phyloP scores from a whole-genome alignment of 2,329 filamentous ascomycete genomes.

The Pseudocercospora crystallina region DNA sequence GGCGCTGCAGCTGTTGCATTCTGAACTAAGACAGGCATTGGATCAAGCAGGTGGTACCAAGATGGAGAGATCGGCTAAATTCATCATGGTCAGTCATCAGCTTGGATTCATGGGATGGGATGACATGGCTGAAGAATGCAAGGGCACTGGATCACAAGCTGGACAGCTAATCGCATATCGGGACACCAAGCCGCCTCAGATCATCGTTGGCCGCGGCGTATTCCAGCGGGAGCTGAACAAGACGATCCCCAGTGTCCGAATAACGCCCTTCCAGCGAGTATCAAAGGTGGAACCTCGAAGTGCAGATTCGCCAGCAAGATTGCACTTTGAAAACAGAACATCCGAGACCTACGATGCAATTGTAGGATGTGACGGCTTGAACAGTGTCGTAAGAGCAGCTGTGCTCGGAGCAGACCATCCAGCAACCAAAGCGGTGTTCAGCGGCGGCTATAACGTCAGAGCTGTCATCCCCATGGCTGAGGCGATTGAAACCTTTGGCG shows the following conservation, averaged over 20 bases:
- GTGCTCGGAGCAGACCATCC: conserved; percentile 5
- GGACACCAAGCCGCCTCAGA: neutral
- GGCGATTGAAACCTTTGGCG: conserved; percentile 7
- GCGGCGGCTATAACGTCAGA: conserved; percentile 9
- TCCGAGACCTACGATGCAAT: neutral
- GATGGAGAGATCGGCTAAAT: conserved; percentile 7
- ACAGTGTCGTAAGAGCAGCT: conserved; percentile 1
- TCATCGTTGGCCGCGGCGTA: conserved; percentile 1
- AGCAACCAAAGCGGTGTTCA: conserved; percentile 7
- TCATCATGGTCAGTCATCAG: conserved; percentile 7
- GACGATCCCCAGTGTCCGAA: neutral
- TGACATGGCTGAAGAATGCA: neutral
- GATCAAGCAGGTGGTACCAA: conserved; percentile 9
- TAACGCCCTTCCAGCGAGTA: neutral
- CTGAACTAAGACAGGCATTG: conserved; percentile 9
- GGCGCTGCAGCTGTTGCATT: conserved; percentile 9
- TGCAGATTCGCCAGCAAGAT: neutral
- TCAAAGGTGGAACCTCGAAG: neutral
- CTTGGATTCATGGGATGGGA: neutral
- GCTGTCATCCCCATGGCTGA: conserved; percentile 8
- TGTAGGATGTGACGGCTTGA: conserved; percentile 1
- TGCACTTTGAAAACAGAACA: conserved; percentile 1
- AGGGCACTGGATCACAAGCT: conserved; percentile 2
- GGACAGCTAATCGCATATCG: conserved; percentile 1
- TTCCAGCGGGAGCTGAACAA: conserved; percentile 3